Evolutionary conservation across 192 early-diverging fungal species (phyloP), one percentile per base, ranked within the genome.

Genomic region (Chytriomyces sp.): DNA sequence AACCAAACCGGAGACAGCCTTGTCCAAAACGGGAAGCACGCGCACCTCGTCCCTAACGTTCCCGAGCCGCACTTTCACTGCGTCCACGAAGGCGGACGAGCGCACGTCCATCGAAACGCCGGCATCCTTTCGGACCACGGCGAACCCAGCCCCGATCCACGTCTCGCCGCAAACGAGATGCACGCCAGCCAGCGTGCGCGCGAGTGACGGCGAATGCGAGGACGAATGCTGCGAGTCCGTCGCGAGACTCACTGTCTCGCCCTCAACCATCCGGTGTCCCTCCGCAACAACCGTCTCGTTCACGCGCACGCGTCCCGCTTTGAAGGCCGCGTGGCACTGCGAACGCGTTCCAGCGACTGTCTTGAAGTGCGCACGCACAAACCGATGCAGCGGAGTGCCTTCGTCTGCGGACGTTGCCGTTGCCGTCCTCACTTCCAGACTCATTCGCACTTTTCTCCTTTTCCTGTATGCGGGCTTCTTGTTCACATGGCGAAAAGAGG

Each of bases 1-100:
- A 17, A 68, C 53, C 31, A 68, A 28, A 1, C 66, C 66, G 2
- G 66, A 68, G 28, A 52, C 66, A 25, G 66, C 66, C 33, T 68
- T 68, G 3, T 40, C 49, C 26, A 68, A 30, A 4, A 56, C 52
- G 6, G 36, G 12, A n/a, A 22, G 52, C 26, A 57, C 7, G 14
- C n/a, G 60, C 8, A 64, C 41, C 14, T 4, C 12, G 39, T 53
- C 22, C 26, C 12, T 25, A 25, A 6, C n/a, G 14, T 7, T n/a
- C n/a, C n/a, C 12, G 49, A 22, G 17, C 14, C 49, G 40, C 7
- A 22, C 19, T 12, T 7, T 10, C 34, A 1, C 49, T 26, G 10
- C 25, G 52, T 53, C 52, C 12, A 26, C 10, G 26, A 68, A 68
- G 30, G 38, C 36, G 8, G 22, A 12, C 5, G 26, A n/a, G 22